These are phyloP conservation scores for Dictyostelium capitatum DNA, from an alignment of 78 protist species.

Conservation along the genomic window DNA sequence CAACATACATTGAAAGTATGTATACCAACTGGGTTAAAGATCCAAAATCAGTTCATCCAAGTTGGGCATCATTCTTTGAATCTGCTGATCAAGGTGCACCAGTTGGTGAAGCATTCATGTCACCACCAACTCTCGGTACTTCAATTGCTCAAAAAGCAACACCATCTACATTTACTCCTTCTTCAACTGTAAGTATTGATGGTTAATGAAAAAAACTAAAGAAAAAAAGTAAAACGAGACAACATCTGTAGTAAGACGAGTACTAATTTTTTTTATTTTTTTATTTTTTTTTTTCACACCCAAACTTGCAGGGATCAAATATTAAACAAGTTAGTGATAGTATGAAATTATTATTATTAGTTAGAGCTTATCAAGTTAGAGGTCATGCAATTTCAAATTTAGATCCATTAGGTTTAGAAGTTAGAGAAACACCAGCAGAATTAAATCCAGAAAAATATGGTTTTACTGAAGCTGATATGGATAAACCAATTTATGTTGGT, in stretches of 20 bases:
- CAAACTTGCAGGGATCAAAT: neutral
- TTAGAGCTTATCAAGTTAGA: constrained; percentile 86
- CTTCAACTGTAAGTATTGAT: constrained; percentile 5
- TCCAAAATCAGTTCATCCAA: constrained; percentile 70
- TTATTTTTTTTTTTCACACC: neutral
- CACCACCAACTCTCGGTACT: constrained; percentile 74
- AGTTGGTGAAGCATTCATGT: constrained; percentile 80
- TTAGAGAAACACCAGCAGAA: constrained; percentile 68
- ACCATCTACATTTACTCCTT: neutral
- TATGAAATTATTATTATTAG: constrained; percentile 58
- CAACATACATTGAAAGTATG: constrained; percentile 79
- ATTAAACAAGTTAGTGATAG: constrained; percentile 45
- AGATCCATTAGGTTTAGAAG: constrained; percentile 71
- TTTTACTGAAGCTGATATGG: constrained; percentile 85
- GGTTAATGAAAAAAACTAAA: neutral
- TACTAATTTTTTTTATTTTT: neutral
- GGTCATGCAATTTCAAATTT: constrained; percentile 80
- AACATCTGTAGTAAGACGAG: neutral
- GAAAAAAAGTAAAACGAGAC: neutral
- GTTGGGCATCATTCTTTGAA: constrained; percentile 79
- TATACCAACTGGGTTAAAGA: constrained; percentile 71
- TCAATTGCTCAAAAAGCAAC: constrained; percentile 23
- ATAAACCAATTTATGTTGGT: constrained; percentile 71
- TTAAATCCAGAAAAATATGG: constrained; percentile 76
- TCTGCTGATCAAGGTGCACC: constrained; percentile 49